phyloP scores from a whole-genome alignment of 2,329 filamentous ascomycete species.

The Xylaria digitata region DNA sequence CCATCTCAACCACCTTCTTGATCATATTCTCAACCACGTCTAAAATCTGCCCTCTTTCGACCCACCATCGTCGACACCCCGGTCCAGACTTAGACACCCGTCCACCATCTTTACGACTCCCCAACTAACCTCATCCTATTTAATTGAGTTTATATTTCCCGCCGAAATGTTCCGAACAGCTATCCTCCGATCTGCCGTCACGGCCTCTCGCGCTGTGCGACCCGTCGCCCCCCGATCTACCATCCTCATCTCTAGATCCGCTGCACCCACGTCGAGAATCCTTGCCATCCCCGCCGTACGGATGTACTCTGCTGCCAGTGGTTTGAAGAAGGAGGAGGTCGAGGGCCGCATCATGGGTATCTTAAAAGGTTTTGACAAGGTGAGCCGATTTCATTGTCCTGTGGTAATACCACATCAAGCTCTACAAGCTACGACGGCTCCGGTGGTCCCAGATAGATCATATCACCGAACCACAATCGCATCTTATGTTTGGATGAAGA shows the following conservation, averaged over 20 bases:
- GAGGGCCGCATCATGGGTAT: conserved; percentile 93
- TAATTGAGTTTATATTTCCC: conserved; percentile 27
- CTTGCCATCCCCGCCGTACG: conserved; percentile 75
- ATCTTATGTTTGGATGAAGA: not conserved
- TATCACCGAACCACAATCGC: not conserved
- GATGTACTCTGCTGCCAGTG: conserved; percentile 86
- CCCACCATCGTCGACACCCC: conserved; percentile 7
- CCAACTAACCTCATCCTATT: not conserved
- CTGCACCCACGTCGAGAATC: conserved; percentile 65
- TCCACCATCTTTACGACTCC: not conserved
- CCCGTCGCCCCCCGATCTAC: conserved; percentile 68
- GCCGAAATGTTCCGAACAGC: conserved; percentile 89
- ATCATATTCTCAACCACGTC: conserved; percentile 15
- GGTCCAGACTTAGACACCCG: not conserved
- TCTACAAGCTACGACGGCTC: not conserved
- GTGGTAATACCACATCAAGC: not conserved
- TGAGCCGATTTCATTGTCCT: conserved; percentile 55
- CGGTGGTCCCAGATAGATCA: not conserved
- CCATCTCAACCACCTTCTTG: no score
- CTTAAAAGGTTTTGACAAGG: conserved; percentile 97
- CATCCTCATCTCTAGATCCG: conserved; percentile 52
- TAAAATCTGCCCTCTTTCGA: conserved; percentile 25
- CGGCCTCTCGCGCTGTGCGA: conserved; percentile 66
- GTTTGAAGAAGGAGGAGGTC: conserved; percentile 84
- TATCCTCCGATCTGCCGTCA: conserved; percentile 80